Evolutionary conservation across 306 rosid species (phyloP).

Genomic region (Cicer cuneatum): DNA sequence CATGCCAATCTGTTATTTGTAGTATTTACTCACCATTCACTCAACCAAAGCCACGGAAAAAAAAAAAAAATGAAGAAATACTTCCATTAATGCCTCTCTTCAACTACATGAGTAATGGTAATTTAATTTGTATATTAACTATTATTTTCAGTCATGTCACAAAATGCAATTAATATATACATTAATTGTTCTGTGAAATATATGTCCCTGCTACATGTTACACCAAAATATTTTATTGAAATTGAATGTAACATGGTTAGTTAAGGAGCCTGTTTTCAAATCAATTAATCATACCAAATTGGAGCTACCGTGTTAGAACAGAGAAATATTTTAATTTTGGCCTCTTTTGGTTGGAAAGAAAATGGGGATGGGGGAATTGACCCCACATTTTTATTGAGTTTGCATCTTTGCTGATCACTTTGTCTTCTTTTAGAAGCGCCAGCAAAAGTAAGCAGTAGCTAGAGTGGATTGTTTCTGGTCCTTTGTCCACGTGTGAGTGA

Average conservation of each 20-base stretch:
- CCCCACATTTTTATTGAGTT: slow-evolving; percentile 17
- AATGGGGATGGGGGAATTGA: slow-evolving; percentile 1
- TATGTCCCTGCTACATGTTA: slow-evolving; percentile 29
- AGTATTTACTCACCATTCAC: slow-evolving; percentile 45
- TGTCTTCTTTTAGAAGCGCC: slow-evolving; percentile 8
- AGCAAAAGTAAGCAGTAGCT: background rate
- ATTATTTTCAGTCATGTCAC: slow-evolving; percentile 51
- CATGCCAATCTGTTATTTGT: slow-evolving; percentile 49
- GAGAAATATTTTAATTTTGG: background rate
- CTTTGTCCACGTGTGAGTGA: slow-evolving; percentile 40
- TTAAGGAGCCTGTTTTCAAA: background rate
- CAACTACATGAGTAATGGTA: slow-evolving; percentile 42
- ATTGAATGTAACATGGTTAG: slow-evolving; percentile 31
- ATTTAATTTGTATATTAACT: slow-evolving; percentile 62
- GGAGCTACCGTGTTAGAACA: slow-evolving; percentile 2
- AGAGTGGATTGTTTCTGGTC: slow-evolving; percentile 12
- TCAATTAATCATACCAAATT: slow-evolving; percentile 23
- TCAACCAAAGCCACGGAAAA: slow-evolving; percentile 40
- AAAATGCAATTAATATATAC: slow-evolving; percentile 60
- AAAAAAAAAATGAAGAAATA: slow-evolving; percentile 42
- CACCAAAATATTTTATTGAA: slow-evolving; percentile 31
- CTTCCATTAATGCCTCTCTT: slow-evolving; percentile 49
- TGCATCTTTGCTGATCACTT: slow-evolving; percentile 6
- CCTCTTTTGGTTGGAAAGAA: background rate
- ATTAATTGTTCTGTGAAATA: slow-evolving; percentile 46